Base-by-base conservation (phyloP, 169 alveolate species). In the Perkinsus chesapeaki region DNA sequence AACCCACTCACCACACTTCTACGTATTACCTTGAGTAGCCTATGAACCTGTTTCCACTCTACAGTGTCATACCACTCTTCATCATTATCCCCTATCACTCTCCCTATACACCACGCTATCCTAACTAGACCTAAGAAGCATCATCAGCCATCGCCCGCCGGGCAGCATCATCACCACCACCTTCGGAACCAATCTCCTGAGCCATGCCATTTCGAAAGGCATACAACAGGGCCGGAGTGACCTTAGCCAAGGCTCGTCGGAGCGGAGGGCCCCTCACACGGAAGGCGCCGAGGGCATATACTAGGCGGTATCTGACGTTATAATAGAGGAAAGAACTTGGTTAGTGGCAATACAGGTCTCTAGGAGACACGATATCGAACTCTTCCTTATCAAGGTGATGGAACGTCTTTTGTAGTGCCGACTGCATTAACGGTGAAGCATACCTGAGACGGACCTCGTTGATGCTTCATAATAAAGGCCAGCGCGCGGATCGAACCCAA, bases 401-500 rank as follows among this genome's bases (percentile, higher is more conserved):
- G 31, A 60, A 60, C 36, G 82, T 60, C 27, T 60, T 60, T 34
- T 60, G 82, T 23, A 60, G 27, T 0, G 82, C 82, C 23, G 82
- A 1, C 31, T 60, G 82, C 82, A 60, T 60, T 23, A 60, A 23
- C 82, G 82, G 82, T 16, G 82, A 60, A 60, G 82, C 27, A 60
- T 60, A 60, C 82, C 82, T 60, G 27, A 27, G 27, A 7, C 12
- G 27, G 82, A 60, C 23, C n/a, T n/a, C n/a, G n/a, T n/a, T n/a
- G n/a, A n/a, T n/a, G n/a, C n/a, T n/a, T n/a, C n/a, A n/a, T n/a
- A n/a, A 43, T 9, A 43, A 43, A 5, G 16, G 23, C 60, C 60
- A 43, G 23, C 60, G 60, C 16, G 99, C 99, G 99, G 99, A 99
- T 98, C 99, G 99, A 98, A 98, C 99, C 99, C 99, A 96, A 98